Evolutionary conservation across 257 asterid genomes (phyloP).

Genomic region (Nyctanthes arbortristis): DNA sequence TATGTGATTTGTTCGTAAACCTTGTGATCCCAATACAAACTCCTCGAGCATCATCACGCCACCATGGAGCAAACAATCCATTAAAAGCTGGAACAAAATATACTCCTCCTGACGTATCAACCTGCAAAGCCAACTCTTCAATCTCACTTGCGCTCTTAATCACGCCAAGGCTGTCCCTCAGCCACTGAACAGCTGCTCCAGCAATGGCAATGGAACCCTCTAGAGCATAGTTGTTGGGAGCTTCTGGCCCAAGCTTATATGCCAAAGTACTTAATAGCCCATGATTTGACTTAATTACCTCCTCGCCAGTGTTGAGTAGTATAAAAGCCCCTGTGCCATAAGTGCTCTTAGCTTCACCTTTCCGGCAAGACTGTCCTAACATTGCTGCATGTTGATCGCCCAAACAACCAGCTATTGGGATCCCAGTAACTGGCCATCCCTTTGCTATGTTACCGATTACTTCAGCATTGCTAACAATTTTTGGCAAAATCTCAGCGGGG

Average conservation of each 20-base stretch:
- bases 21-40: constrained; percentile 87
- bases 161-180: constrained; percentile 85
- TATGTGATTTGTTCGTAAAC: constrained; percentile 89
- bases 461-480: constrained; percentile 77
- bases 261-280: constrained; percentile 87
- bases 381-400: constrained; percentile 98
- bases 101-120: constrained; percentile 76
- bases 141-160: constrained; percentile 79
- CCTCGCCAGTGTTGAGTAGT: constrained; percentile 78
- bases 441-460: constrained; percentile 59
- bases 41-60: constrained; percentile 99
- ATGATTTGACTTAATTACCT: constrained; percentile 55
- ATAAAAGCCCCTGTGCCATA: constrained; percentile 95
- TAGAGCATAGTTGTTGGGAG: constrained; percentile 79
- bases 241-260: constrained; percentile 81
- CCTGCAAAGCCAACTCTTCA: constrained; percentile 82
- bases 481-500: constrained; percentile 58
- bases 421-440: constrained; percentile 81
- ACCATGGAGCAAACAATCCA: constrained; percentile 98
- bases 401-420: constrained; percentile 87
- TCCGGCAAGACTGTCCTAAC: constrained; percentile 86
- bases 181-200: constrained; percentile 99
- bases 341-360: constrained; percentile 95
- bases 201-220: constrained; percentile 99
- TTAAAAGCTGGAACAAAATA: constrained; percentile 95